Base-by-base conservation (phyloP, 2,329 filamentous ascomycete species). In the Colletotrichum sojae region DNA sequence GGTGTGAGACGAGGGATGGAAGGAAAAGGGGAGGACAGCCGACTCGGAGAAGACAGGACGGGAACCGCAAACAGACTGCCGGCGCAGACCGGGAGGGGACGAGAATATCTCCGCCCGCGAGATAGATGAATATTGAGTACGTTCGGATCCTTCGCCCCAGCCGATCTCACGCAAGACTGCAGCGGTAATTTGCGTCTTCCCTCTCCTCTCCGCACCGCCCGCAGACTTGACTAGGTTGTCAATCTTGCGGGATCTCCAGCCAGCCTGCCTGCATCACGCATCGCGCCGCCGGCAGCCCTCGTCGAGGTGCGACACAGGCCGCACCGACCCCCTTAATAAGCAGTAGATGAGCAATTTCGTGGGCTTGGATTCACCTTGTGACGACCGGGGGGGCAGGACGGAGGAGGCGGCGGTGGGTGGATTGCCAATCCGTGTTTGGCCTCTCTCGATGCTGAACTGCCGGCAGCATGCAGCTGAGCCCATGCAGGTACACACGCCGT, bases 391-490 rank as follows among this genome's bases (percentile, higher is more conserved):
- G 18, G n/a, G 18, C 5, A 15, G 45, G n/a, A n/a, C 16, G 18
- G 18, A n/a, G 9, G n/a, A 43, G 45, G 56, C 22, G 40, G 15
- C 39, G 25, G 18, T 4, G 20, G 36, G 51, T 36, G n/a, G 20
- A 27, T 18, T 39, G 27, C 54, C 13, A 27, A 36, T 59, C n/a
- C 13, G 40, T 43, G 40, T 43, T 43, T 43, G 40, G 40, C 40
- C 39, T n/a, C 40, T 22, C 18, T 52, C 3, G 39, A 9, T 51
- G 49, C 52, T 56, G 27, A 36, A 43, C n/a, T 25, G 4, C 27
- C 68, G 68, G 65, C 52, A 60, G n/a, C 53, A 6, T 48, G 60
- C 69, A 65, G 69, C 25, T 65, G 39, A 36, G 18, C 56, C 13
- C 59, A 64, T 58, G 69, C 59, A 69, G 52, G 55, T 52, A 71